A percentile compares a stretch with the other conserved stretches of the same genome.
These are phyloP conservation scores for Neonectria magnoliae DNA, from an alignment of 2,329 filamentous ascomycete species.

Conservation along the genomic window DNA sequence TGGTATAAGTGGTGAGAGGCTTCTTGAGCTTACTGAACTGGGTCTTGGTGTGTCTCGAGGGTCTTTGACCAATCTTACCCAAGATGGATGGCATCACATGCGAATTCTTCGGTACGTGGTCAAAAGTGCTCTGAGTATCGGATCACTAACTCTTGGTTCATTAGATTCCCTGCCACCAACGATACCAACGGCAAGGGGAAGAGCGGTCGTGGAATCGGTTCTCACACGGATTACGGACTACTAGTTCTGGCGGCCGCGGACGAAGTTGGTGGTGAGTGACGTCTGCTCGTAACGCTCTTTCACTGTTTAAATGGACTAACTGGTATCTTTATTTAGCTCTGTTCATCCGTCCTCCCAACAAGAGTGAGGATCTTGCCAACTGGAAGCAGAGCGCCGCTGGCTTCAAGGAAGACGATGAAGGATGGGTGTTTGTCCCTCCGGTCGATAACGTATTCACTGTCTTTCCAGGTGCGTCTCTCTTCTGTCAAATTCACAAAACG, in stretches of 20 bases:
- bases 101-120: slow-evolving; percentile 42
- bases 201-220: slow-evolving; percentile 60
- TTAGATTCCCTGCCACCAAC: slow-evolving; percentile 44
- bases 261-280: slow-evolving; percentile 55
- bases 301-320: not conserved
- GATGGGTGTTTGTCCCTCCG: slow-evolving; percentile 60
- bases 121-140: too few species aligned
- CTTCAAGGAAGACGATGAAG: slow-evolving; percentile 54
- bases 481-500: not conserved
- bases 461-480: slow-evolving; percentile 53
- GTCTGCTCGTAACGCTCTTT: not conserved
- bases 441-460: slow-evolving; percentile 57
- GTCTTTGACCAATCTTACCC: slow-evolving; percentile 53
- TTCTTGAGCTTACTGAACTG: slow-evolving; percentile 58
- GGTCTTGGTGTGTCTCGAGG: slow-evolving; percentile 54
- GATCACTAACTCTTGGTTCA: not conserved
- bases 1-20: slow-evolving; percentile 53
- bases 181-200: slow-evolving; percentile 60
- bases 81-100: slow-evolving; percentile 63
- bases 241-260: slow-evolving; percentile 61
- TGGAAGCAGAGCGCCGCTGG: slow-evolving; percentile 58
- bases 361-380: slow-evolving; percentile 55
- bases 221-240: slow-evolving; percentile 63
- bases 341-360: slow-evolving; percentile 56
- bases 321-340: slow-evolving; percentile 45